Percentiles rank a stretch among this genome's conserved stretches.
Evolutionary conservation across 768 basidiomycete genomes (phyloP).

Genomic region (Lyophyllum shimeji): DNA sequence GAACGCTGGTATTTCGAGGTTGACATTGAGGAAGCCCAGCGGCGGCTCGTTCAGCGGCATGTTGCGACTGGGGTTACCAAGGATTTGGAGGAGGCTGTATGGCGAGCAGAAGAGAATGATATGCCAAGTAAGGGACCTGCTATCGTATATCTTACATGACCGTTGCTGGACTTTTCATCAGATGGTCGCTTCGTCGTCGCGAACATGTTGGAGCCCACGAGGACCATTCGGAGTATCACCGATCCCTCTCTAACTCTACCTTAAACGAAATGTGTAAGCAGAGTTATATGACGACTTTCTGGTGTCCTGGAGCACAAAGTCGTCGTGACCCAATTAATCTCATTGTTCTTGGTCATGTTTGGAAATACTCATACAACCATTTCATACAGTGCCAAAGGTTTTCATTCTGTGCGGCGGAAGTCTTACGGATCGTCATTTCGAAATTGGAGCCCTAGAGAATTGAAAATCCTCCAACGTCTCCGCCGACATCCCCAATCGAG

Average conservation of each 20-base stretch:
- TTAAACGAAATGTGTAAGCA: background rate
- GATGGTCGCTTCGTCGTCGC: constrained; percentile 45
- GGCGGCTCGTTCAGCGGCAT: constrained; percentile 69
- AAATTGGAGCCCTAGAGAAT: background rate
- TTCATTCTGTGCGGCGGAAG: background rate
- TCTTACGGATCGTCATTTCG: background rate
- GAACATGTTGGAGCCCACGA: constrained; percentile 47
- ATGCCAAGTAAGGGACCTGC: constrained; percentile 55
- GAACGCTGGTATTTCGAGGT: constrained; percentile 77
- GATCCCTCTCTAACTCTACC: constrained; percentile 2
- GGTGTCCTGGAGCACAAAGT: background rate
- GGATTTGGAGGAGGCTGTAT: constrained; percentile 59
- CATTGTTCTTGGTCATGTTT: background rate
- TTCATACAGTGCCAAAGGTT: background rate
- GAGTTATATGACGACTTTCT: background rate
- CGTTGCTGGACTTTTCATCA: constrained; percentile 15
- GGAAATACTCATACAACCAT: background rate
- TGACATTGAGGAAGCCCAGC: constrained; percentile 51
- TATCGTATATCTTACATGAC: background rate
- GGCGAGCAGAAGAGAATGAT: constrained; percentile 79
- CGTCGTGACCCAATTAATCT: background rate
- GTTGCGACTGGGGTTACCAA: constrained; percentile 75
- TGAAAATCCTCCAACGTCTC: no score
- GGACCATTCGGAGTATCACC: constrained; percentile 33
- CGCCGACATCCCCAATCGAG: no score